A percentile compares a stretch with the other conserved stretches of the same genome.
phyloP scores from a whole-genome alignment of 805 yeast species.

The Saccharomycopsis lassenensis region DNA sequence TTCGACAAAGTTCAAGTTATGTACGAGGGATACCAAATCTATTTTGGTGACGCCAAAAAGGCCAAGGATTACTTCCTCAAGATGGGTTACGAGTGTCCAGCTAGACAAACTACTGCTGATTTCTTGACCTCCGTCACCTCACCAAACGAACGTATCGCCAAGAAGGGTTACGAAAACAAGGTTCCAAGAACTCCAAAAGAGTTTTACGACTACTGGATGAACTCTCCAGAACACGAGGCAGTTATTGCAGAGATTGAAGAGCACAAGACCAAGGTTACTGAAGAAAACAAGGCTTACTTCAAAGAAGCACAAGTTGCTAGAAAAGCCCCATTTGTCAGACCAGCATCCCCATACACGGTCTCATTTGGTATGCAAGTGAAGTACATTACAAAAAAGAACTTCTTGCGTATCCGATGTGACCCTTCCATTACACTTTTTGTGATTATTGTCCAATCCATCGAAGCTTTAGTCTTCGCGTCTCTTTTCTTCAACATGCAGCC shows the following conservation, averaged over 20 bases:
- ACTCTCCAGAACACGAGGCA: conserved; percentile 31
- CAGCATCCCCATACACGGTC: conserved; percentile 42
- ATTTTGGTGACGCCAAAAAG: conserved; percentile 33
- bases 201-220: conserved; percentile 40
- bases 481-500: conserved; percentile 41
- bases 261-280: conserved; percentile 13
- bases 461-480: conserved; percentile 48
- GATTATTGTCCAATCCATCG: conserved; percentile 34
- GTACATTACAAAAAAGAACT: conserved; percentile 35
- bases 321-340: conserved; percentile 37
- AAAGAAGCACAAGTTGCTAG: conserved; percentile 37
- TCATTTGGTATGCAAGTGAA: conserved; percentile 42
- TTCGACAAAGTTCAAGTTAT: conserved; percentile 43
- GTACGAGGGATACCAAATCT: conserved; percentile 47
- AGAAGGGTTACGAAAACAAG: conserved; percentile 32
- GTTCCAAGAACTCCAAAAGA: conserved; percentile 46
- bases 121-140: conserved; percentile 45
- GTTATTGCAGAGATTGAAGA: conserved; percentile 35
- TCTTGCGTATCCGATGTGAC: conserved; percentile 40
- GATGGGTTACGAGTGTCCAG: conserved; percentile 48
- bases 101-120: conserved; percentile 50
- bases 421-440: conserved; percentile 34
- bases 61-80: conserved; percentile 40
- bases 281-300: conserved; percentile 15
- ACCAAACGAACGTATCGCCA: conserved; percentile 37